phyloP scores from a whole-genome alignment of 1,139 yeast species.

The Lodderomyces margitis region DNA sequence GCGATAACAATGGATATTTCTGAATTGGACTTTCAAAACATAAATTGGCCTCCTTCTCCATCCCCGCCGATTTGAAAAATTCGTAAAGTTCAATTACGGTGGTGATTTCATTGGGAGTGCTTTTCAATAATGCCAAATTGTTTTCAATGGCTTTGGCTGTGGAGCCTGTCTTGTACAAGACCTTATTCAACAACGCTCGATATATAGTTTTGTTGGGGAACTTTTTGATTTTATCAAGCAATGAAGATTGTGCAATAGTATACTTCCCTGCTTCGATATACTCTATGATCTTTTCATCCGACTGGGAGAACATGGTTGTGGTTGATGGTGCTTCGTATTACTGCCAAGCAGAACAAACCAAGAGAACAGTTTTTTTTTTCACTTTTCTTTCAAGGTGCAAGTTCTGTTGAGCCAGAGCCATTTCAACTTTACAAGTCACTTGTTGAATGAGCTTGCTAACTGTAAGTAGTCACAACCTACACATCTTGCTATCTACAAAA shows the following conservation, averaged over 20 bases:
- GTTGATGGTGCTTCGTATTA: too few species aligned
- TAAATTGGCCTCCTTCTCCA: slow-evolving; percentile 34
- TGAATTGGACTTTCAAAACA: slow-evolving; percentile 58
- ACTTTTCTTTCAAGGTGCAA: too few species aligned
- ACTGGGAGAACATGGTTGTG: slow-evolving; percentile 12
- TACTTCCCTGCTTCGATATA: slow-evolving; percentile 57
- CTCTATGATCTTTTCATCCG: slow-evolving; percentile 24
- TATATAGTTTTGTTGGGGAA: slow-evolving; percentile 57
- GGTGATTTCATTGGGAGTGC: slow-evolving; percentile 54
- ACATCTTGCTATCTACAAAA: too few species aligned
- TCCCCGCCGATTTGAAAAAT: slow-evolving; percentile 36
- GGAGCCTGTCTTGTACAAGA: slow-evolving; percentile 43
- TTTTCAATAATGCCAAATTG: slow-evolving; percentile 40
- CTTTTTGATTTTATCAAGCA: slow-evolving; percentile 50
- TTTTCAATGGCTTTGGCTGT: slow-evolving; percentile 41
- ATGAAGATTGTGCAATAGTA: slow-evolving; percentile 49
- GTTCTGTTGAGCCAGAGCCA: too few species aligned
- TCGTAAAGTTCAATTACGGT: slow-evolving; percentile 48
- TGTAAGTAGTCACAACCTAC: too few species aligned
- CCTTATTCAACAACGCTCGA: slow-evolving; percentile 49
- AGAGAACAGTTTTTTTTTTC: too few species aligned
- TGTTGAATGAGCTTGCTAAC: too few species aligned
- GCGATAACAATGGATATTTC: slow-evolving; percentile 46
- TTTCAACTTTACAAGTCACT: too few species aligned
- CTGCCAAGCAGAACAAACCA: too few species aligned